Conservation (phyloP, 441 rosid species). For the Codiaeum variegatum region DNA sequence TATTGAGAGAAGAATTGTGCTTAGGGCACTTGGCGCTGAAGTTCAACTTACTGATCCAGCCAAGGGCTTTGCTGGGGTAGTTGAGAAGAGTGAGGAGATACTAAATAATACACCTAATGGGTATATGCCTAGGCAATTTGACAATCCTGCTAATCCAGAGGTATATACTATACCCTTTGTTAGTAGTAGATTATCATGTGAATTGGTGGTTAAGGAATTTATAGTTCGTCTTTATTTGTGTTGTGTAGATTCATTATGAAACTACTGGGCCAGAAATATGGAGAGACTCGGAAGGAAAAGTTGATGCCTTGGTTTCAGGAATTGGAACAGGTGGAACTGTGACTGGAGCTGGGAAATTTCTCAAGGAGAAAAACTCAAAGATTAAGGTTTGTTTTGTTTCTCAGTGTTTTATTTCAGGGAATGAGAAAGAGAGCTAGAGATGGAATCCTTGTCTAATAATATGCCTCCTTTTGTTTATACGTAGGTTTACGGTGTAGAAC, state of each 20-base stretch:
- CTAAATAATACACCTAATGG: conserved; percentile 51
- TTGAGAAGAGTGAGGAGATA: conserved; percentile 53
- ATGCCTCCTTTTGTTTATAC: conserved; percentile 13
- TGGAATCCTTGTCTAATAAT: background rate
- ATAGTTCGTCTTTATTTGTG: conserved; percentile 10
- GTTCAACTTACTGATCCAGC: conserved; percentile 43
- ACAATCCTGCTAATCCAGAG: conserved; percentile 63
- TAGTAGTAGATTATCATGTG: background rate
- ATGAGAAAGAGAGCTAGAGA: background rate
- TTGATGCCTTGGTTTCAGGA: conserved; percentile 62
- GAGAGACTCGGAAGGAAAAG: conserved; percentile 69
- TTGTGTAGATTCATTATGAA: conserved; percentile 62
- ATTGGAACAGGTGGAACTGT: conserved; percentile 86
- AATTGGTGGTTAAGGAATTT: background rate
- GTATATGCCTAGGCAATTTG: conserved; percentile 43
- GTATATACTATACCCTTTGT: conserved; percentile 24
- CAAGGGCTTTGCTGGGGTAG: conserved; percentile 38
- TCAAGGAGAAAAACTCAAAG: conserved; percentile 65
- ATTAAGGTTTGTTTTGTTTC: conserved; percentile 41
- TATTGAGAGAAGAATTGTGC: conserved; percentile 56
- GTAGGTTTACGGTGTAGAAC: conserved; percentile 71
- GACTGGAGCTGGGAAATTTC: conserved; percentile 70
- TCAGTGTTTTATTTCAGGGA: background rate
- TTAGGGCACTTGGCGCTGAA: conserved; percentile 75
- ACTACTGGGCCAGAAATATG: conserved; percentile 92